Base-by-base conservation (phyloP, 1,139 yeast genomes). In the Spencermartinsiella ligniputridi region DNA sequence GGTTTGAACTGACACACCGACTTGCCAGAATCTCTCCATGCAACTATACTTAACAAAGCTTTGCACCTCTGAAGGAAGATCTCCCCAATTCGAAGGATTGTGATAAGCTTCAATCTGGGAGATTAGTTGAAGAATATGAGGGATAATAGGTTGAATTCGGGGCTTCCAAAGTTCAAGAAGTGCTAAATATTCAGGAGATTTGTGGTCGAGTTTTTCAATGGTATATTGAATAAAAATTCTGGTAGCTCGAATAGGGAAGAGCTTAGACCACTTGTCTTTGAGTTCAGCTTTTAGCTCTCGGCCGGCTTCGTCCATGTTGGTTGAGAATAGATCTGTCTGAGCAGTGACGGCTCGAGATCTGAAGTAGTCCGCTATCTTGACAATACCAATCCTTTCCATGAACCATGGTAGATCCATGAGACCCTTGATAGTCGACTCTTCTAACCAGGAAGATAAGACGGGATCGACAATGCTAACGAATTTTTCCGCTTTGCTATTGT, bases 1-100 rank as follows among this genome's bases (percentile, higher is more conserved):
- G 5, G 96, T 83, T 64, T 92, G 95, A 47, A 87, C 86, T 1
- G 96, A 87, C 17, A 95, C 95, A 15, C 98, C 98, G 51, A 90
- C 95, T 61, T 94, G 97, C 98, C 99, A 94, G 63, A 92, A 92
- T 56, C 97, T 74, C 68, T 94, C 98, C 62, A 83, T 79, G 41
- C 95, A 85, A 53, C 95, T 83, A 56, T 87, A 85, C 53, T 79
- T 76, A 12, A 92, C 96, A 70, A 94, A 92, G 1, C 92, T 74
- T 61, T 87, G 97, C 1, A 92, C 97, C 46, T 88, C 95, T 2
- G 76, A 77, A 0, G 98, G 97, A 40, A 94, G 71, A 38, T 80
- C 86, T 13, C 71, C 72, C 97, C 98, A 92, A 62, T 92, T 90
- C 17, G 73, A 83, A 0, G 97, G 96, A 59, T 92, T 85, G 62